Conservation (phyloP, 768 basidiomycete genomes). For the Suillus paluster region DNA sequence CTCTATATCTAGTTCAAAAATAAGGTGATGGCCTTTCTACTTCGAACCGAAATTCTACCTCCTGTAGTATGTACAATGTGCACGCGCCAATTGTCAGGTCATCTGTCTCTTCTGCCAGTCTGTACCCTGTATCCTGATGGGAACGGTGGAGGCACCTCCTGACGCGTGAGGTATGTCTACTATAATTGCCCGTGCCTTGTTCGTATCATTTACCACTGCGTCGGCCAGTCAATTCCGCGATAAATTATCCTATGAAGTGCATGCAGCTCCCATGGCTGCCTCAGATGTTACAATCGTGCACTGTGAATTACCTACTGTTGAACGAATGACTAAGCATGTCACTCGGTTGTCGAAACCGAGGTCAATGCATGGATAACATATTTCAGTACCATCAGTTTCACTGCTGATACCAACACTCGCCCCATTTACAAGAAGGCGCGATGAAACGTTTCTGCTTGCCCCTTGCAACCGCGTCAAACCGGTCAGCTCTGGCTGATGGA, state of each 20-base stretch:
- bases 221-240: background rate
- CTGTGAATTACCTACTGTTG: background rate
- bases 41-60: no score
- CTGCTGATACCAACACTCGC: constrained; percentile 42
- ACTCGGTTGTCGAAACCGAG: constrained; percentile 69
- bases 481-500: no score
- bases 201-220: background rate
- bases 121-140: no score
- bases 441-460: constrained; percentile 75
- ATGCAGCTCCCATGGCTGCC: background rate
- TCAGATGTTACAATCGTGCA: background rate
- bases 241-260: background rate
- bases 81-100: no score
- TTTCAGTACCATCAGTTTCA: constrained; percentile 17
- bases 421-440: constrained; percentile 72
- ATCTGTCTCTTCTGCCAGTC: no score
- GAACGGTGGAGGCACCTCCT: no score
- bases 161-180: no score
- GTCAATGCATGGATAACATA: constrained; percentile 50
- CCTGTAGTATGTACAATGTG: no score
- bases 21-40: no score
- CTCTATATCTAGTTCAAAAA: no score
- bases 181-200: background rate
- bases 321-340: background rate
- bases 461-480: no score